Evolutionary conservation across 73 alveolate species (phyloP), one percentile per base, ranked within the genome.

Genomic region (Stentor coeruleus): DNA sequence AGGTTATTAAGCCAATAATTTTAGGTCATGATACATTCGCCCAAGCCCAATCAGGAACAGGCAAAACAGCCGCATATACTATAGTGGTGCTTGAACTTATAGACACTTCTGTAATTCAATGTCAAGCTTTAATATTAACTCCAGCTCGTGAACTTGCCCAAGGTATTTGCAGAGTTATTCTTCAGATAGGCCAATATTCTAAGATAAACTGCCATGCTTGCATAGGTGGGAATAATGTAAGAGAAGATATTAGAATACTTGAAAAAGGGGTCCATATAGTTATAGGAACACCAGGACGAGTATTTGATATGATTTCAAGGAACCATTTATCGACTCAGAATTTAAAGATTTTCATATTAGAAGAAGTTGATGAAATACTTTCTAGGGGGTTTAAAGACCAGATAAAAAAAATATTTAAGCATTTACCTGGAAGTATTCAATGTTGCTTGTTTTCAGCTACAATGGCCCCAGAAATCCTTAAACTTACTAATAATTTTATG

Each of bases 101-200:
- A 3, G 97, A 94, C 59, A 40, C 89, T n/a, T 81, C 82, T 42
- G 83, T 90, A 81, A 86, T 88, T 55, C 74, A 90, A 55, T 85
- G 94, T 3, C 91, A 94, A 79, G 91, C 94, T 57, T 87, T 96
- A 35, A 92, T 96, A 38, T 88, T 96, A 38, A 98, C 93, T 11
- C 99, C 98, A 38, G 93, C 99, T 3, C 92, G 99, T 85, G 99
- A 96, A 83, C 93, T 96, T 74, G 99, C 99, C 3, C 81, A 94
- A 42, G 95, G 94, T 91, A 96, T 94, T 36, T 87, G 97, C 6
- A 84, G 88, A 3, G 92, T 94, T 4, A 89, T 93, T 33, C 92
- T 89, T 85, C 97, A 94, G 79, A 87, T 94, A 26, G 97, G 98
- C 37, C 89, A 90, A 80, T 96, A 91, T 81, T n/a, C n/a, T n/a